Evolutionary conservation across 441 rosid species (phyloP).

Genomic region (Mallotus repandus): DNA sequence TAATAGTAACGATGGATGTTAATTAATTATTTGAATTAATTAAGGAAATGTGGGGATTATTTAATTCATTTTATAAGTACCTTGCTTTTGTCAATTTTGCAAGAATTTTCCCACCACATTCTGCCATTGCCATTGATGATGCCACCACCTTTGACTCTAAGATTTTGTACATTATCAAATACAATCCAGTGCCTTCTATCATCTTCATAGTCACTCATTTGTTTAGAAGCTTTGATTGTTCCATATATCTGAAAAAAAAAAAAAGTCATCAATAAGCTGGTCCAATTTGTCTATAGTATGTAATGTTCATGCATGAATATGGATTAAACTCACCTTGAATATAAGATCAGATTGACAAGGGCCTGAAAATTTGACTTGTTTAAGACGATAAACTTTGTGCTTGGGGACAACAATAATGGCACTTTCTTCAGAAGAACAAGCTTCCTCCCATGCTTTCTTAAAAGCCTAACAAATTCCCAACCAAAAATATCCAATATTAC

Average conservation of each 20-base stretch:
- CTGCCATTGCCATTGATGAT: constrained; percentile 73
- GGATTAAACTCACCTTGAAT: constrained; percentile 38
- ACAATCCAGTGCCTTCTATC: constrained; percentile 60
- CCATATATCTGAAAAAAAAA: constrained; percentile 53
- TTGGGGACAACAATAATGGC: constrained; percentile 53
- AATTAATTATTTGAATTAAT: background rate
- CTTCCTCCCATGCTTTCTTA: constrained; percentile 67
- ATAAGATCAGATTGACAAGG: constrained; percentile 62
- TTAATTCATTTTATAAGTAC: constrained; percentile 29
- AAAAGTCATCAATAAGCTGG: background rate
- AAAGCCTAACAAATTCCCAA: constrained; percentile 56
- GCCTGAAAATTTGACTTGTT: constrained; percentile 69
- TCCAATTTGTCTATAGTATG: background rate
- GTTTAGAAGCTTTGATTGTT: constrained; percentile 51
- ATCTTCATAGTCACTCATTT: constrained; percentile 39
- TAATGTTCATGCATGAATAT: background rate
- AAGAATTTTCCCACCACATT: constrained; percentile 84
- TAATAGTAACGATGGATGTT: background rate
- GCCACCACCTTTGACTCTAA: constrained; percentile 77
- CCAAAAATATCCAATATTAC: constrained; percentile 3
- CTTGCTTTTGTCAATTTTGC: constrained; percentile 68
- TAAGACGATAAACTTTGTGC: constrained; percentile 48
- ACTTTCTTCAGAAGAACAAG: constrained; percentile 53
- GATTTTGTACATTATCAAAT: constrained; percentile 45
- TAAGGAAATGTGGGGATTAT: too few species aligned